Conservation (phyloP, 2,329 filamentous ascomycete genomes). For the Cryphonectria carpinicola region DNA sequence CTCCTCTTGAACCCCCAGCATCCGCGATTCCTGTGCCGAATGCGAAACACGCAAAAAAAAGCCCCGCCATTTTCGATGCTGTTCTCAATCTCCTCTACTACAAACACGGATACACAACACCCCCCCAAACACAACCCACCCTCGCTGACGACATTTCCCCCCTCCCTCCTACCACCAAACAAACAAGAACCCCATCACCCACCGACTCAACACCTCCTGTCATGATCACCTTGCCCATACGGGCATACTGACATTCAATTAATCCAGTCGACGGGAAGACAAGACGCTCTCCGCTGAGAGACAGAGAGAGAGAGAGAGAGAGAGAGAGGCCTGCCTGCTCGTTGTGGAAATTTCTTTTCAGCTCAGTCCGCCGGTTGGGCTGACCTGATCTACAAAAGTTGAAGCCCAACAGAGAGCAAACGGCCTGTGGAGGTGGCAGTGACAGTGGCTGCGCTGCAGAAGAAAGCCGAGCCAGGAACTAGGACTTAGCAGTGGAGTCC, state of each 20-base stretch:
- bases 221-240: not conserved
- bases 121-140: not conserved
- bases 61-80: slow-evolving; percentile 35
- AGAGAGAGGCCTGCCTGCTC: not conserved
- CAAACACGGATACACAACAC: not conserved
- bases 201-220: not conserved
- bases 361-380: slow-evolving; percentile 1
- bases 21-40: slow-evolving; percentile 27
- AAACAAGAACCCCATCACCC: not conserved
- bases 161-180: slow-evolving; percentile 11
- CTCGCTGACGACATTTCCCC: slow-evolving; percentile 22
- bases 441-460: slow-evolving; percentile 10
- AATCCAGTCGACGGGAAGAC: not conserved
- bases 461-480: slow-evolving; percentile 12
- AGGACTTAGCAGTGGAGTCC: slow-evolving; percentile 11
- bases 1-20: not conserved
- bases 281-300: not conserved
- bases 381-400: slow-evolving; percentile 7
- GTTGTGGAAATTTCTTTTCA: not conserved
- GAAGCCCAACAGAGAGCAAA: slow-evolving; percentile 4
- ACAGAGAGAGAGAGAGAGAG: not conserved
- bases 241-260: not conserved
- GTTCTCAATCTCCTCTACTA: not conserved
- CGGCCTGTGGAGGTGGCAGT: slow-evolving; percentile 8
- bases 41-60: slow-evolving; percentile 40